These are phyloP conservation scores for Oryza australiensis DNA, from an alignment of 176 grass and related monocot species.

Conservation along the genomic window DNA sequence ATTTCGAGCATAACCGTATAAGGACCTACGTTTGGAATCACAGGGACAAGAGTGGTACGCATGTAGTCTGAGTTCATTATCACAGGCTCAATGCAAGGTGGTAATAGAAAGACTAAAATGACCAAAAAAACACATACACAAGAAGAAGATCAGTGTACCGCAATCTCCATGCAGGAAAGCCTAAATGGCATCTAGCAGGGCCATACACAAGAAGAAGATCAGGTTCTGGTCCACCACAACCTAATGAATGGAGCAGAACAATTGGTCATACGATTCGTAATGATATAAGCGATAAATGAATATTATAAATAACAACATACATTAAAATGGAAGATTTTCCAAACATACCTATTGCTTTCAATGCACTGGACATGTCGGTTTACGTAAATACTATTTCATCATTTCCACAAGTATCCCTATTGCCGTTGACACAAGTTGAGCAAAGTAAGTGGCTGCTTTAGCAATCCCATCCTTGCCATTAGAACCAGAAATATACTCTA, in stretches of 20 bases:
- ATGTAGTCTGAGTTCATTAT: slow-evolving; percentile 24
- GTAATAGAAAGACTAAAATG: neutral
- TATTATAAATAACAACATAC: slow-evolving; percentile 19
- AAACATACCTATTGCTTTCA: slow-evolving; percentile 75
- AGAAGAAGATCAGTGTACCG: slow-evolving; percentile 95
- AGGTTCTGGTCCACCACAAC: slow-evolving; percentile 80
- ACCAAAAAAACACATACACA: slow-evolving; percentile 62
- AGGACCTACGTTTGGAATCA: neutral
- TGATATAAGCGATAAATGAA: slow-evolving; percentile 13
- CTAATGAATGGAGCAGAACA: slow-evolving; percentile 43
- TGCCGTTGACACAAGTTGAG: slow-evolving; percentile 46
- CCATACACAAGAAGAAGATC: slow-evolving; percentile 90
- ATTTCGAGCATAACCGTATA: neutral
- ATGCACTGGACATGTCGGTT: slow-evolving; percentile 57
- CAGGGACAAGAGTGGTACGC: neutral
- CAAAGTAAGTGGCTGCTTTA: slow-evolving; percentile 91
- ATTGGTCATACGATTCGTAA: slow-evolving; percentile 8
- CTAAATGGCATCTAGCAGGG: slow-evolving; percentile 84
- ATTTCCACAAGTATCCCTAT: slow-evolving; percentile 29
- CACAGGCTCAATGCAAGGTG: neutral
- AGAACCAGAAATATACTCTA: slow-evolving; percentile 73
- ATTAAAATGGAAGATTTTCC: neutral
- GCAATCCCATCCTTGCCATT: slow-evolving; percentile 87
- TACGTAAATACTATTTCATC: slow-evolving; percentile 55
- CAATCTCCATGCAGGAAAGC: slow-evolving; percentile 95